phyloP scores from a whole-genome alignment of 169 alveolate genomes.

The Plasmodium gallinaceum region DNA sequence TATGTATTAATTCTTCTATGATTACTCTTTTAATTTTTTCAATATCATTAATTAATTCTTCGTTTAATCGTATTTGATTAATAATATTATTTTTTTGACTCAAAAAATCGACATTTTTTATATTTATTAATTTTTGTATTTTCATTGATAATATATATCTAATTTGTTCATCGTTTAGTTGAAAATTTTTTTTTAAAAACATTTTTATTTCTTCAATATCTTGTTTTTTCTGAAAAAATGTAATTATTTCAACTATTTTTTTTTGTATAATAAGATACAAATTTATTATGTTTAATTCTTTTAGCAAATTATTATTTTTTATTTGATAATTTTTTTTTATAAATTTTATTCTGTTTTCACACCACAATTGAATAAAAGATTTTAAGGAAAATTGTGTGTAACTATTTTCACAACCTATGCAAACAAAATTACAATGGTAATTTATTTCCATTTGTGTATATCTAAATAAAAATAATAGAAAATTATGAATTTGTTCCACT shows the following conservation, averaged over 20 bases:
- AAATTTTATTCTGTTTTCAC: slow-evolving; percentile 55
- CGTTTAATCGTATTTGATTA: slow-evolving; percentile 12
- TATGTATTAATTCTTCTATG: slow-evolving; percentile 62
- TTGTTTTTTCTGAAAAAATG: slow-evolving; percentile 43
- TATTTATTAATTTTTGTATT: slow-evolving; percentile 76
- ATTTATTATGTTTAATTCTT: slow-evolving; percentile 41
- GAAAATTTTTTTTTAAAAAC: slow-evolving; percentile 51
- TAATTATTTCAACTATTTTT: slow-evolving; percentile 52
- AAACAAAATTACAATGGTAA: slow-evolving; percentile 78
- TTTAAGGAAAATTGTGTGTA: slow-evolving; percentile 71
- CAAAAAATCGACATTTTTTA: slow-evolving; percentile 72
- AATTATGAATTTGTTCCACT: slow-evolving; percentile 62
- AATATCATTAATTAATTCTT: slow-evolving; percentile 56
- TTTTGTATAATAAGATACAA: slow-evolving; percentile 61
- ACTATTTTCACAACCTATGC: slow-evolving; percentile 67
- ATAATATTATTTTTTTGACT: slow-evolving; percentile 52
- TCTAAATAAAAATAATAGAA: slow-evolving; percentile 36
- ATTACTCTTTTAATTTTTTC: slow-evolving; percentile 50
- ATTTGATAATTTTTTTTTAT: slow-evolving; percentile 29
- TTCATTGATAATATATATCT: slow-evolving; percentile 78
- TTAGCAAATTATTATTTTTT: slow-evolving; percentile 52
- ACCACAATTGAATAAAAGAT: slow-evolving; percentile 51
- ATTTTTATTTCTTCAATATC: slow-evolving; percentile 27
- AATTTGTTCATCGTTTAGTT: slow-evolving; percentile 79
- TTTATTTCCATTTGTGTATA: slow-evolving; percentile 70